A percentile compares a stretch with the other conserved stretches of the same genome.
Evolutionary conservation across 495 filamentous ascomycete genomes (phyloP).

Genomic region (Hypoxylon intermedium): DNA sequence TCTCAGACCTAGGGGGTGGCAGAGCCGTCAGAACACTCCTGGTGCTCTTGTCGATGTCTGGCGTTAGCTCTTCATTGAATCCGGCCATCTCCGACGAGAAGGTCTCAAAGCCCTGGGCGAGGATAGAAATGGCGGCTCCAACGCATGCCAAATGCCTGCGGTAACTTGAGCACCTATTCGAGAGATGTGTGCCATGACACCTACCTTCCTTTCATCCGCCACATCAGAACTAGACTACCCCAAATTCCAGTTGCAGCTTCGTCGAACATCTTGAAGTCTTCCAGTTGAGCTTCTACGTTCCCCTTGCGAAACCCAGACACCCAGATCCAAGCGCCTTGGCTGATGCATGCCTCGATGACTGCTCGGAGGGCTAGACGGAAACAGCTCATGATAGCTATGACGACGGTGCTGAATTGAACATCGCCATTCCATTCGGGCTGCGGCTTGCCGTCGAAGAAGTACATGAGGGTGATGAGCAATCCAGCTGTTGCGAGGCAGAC

Average conservation of each 20-base stretch:
- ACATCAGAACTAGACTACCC: slow-evolving; percentile 44
- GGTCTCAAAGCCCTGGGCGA: slow-evolving; percentile 48
- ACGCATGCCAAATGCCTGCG: slow-evolving; percentile 44
- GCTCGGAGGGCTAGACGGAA: slow-evolving; percentile 44
- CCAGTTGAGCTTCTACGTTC: slow-evolving; percentile 34
- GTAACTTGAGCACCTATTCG: neutral
- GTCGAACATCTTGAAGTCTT: slow-evolving; percentile 49
- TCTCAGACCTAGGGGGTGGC: slow-evolving; percentile 35
- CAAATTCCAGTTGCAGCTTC: slow-evolving; percentile 46
- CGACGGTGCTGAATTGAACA: slow-evolving; percentile 41
- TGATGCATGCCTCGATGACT: slow-evolving; percentile 44
- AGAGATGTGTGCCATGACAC: neutral
- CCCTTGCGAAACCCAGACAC: slow-evolving; percentile 43
- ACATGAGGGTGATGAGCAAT: slow-evolving; percentile 35
- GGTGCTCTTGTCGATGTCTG: slow-evolving; percentile 4
- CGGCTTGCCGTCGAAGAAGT: slow-evolving; percentile 36
- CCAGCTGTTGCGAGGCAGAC: slow-evolving; percentile 37
- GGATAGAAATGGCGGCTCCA: slow-evolving; percentile 45
- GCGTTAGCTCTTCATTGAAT: slow-evolving; percentile 39
- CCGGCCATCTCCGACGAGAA: slow-evolving; percentile 50
- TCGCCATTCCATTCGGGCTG: slow-evolving; percentile 40
- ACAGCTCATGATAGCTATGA: slow-evolving; percentile 46
- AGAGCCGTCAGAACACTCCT: slow-evolving; percentile 1
- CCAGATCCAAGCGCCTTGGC: slow-evolving; percentile 51
- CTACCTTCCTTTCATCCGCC: slow-evolving; percentile 44